Conservation (phyloP, 352 stramenopile species). For the Phytopythium ostracodes region DNA sequence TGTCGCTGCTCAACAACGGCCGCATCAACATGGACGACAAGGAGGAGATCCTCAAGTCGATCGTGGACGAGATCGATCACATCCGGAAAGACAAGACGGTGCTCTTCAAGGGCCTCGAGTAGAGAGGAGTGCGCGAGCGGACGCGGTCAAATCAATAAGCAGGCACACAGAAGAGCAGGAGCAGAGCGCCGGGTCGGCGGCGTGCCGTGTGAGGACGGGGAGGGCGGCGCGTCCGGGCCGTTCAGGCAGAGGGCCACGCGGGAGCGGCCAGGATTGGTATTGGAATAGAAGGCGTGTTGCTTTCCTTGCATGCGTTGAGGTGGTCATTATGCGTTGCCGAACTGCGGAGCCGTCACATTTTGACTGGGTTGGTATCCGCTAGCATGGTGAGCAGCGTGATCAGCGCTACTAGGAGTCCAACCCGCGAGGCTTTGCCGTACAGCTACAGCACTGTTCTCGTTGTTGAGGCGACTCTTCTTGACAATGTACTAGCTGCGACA, state of each 20-base stretch:
- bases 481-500: too few species aligned
- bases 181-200: neutral
- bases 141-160: neutral
- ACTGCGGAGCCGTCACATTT: too few species aligned
- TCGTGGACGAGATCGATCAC: constrained; percentile 81
- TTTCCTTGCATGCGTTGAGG: neutral
- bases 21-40: constrained; percentile 88
- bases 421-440: too few species aligned
- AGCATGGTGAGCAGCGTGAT: too few species aligned
- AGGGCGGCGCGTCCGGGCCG: too few species aligned
- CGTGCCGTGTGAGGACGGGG: neutral
- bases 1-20: constrained; percentile 86
- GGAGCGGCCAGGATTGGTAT: neutral
- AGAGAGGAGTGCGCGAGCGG: constrained; percentile 1
- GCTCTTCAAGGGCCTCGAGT: constrained; percentile 77
- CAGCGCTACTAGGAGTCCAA: too few species aligned
- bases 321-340: too few species aligned
- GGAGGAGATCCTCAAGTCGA: constrained; percentile 77
- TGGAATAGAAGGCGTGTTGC: constrained; percentile 1
- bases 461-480: too few species aligned
- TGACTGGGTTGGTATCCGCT: too few species aligned
- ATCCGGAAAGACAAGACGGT: constrained; percentile 82
- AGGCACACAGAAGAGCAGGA: neutral
- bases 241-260: neutral
- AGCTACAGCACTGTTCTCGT: too few species aligned